Conservation (phyloP, 768 basidiomycete species). For the Mycena maculata region DNA sequence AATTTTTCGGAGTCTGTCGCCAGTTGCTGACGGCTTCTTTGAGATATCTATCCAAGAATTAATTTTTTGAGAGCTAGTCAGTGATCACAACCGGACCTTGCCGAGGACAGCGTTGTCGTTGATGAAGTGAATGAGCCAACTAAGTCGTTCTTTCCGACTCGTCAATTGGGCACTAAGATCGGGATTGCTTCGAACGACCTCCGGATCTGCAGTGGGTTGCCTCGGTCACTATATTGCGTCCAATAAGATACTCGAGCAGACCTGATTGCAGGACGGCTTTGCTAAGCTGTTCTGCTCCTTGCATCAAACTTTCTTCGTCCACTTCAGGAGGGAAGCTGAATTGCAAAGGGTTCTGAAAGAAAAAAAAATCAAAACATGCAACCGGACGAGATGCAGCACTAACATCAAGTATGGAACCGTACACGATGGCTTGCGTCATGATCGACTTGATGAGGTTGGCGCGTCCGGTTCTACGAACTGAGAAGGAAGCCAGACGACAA, state of each 20-base stretch:
- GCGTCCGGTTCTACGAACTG: slow-evolving; percentile 61
- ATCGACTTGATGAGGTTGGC: slow-evolving; percentile 80
- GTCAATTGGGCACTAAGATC: slow-evolving; percentile 84
- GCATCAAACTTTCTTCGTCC: slow-evolving; percentile 83
- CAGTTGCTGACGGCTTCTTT: slow-evolving; percentile 77
- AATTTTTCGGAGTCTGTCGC: slow-evolving; percentile 89
- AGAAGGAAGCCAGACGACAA: slow-evolving; percentile 1
- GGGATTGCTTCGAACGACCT: slow-evolving; percentile 78
- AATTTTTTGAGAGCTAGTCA: no score
- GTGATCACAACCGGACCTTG: slow-evolving; percentile 64
- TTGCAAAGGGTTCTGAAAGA: slow-evolving; percentile 74
- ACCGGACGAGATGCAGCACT: slow-evolving; percentile 25
- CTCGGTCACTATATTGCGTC: neutral
- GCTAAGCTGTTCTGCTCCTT: slow-evolving; percentile 82
- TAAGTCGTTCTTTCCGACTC: slow-evolving; percentile 78
- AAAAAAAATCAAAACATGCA: neutral
- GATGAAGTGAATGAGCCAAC: slow-evolving; percentile 90
- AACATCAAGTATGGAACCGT: slow-evolving; percentile 76
- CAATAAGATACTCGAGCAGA: slow-evolving; percentile 40
- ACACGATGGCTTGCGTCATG: slow-evolving; percentile 86
- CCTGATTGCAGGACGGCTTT: slow-evolving; percentile 78
- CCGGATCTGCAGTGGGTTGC: slow-evolving; percentile 57
- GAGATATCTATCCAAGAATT: slow-evolving; percentile 72
- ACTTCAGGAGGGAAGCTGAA: slow-evolving; percentile 86
- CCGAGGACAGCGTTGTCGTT: slow-evolving; percentile 84